Percentiles rank a stretch among this genome's conserved stretches.
Evolutionary conservation across 257 asterid species (phyloP).

Genomic region (Solanum chiquidenum): DNA sequence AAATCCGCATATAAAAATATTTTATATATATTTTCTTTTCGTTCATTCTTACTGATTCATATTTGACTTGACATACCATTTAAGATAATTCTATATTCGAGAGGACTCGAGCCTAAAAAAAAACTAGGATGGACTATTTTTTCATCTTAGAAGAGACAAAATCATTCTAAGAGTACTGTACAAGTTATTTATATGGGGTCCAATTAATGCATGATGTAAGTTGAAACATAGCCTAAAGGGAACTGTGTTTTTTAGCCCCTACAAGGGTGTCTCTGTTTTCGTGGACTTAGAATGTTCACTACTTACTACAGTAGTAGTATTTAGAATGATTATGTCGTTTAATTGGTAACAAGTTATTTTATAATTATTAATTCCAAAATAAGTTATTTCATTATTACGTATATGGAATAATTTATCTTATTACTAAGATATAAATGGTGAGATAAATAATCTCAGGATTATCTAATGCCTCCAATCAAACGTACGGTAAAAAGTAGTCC

Average conservation of each 20-base stretch:
- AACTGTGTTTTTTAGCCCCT: not conserved
- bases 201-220: not conserved
- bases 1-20: not conserved
- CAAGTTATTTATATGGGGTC: not conserved
- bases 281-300: not conserved
- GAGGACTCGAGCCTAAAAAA: rapidly evolving
- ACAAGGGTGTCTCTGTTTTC: not conserved
- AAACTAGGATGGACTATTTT: not conserved
- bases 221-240: not conserved
- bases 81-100: too few species aligned
- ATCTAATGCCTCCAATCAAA: too few species aligned
- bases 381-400: too few species aligned
- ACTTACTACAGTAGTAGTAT: not conserved
- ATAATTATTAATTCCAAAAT: too few species aligned
- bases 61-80: not conserved
- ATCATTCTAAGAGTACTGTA: not conserved
- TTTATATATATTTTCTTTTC: too few species aligned
- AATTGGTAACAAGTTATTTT: too few species aligned
- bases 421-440: too few species aligned
- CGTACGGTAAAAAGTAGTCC: rapidly evolving
- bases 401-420: too few species aligned
- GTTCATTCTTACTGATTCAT: rapidly evolving
- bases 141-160: not conserved
- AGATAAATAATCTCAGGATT: too few species aligned
- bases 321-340: not conserved